Base-by-base conservation (phyloP, 2,329 filamentous ascomycete species). In the Purpureocillium takamizusanense region DNA sequence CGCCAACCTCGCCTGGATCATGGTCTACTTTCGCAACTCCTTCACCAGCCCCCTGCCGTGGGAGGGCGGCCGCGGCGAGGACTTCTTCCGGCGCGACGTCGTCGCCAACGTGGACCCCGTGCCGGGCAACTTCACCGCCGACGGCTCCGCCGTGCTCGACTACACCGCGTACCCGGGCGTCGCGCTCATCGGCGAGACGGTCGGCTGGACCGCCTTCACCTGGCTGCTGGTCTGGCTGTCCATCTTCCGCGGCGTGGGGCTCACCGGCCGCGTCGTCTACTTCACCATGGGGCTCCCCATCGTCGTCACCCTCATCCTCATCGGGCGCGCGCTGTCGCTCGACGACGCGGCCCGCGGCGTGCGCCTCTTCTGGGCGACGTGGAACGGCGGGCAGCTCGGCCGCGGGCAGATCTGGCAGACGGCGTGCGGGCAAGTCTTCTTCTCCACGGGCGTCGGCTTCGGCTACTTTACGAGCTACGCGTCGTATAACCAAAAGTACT, bases 241-340 rank as follows among this genome's bases (percentile, higher is more conserved):
- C 46, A 76, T 79, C 46, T 75, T 77, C 53, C 68, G 72, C 28
- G 70, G 76, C 7, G 72, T 78, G 15, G 71, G 72, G 0, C 52
- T 75, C 42, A 77, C 74, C 2, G 74, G 74, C 2, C 66, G 73
- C 6, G 74, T 76, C 9, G 73, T 76, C 5, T 78, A 77, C 56
- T 74, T 74, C 53, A 77, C 73, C n/a, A 77, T 78, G 72, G 72
- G 72, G 1, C 51, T 78, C 5, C 74, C 74, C 1, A 74, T 78
- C 36, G 57, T 74, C 41, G 70, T 72, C 12, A 76, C 70, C 3
- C 63, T 78, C 43, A 67, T 77, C 39, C 61, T 78, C 18, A 65
- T 78, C 34, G 74, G 71, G 14, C 66, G 74, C 2, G 63, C 69
- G 0, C 52, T 69, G 1, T 76, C 74, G 0, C 67, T 77, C 0